A percentile compares a stretch with the other conserved stretches of the same genome.
These are phyloP conservation scores for Arachis hypogaea DNA, from an alignment of 306 rosid species.

Conservation along the genomic window DNA sequence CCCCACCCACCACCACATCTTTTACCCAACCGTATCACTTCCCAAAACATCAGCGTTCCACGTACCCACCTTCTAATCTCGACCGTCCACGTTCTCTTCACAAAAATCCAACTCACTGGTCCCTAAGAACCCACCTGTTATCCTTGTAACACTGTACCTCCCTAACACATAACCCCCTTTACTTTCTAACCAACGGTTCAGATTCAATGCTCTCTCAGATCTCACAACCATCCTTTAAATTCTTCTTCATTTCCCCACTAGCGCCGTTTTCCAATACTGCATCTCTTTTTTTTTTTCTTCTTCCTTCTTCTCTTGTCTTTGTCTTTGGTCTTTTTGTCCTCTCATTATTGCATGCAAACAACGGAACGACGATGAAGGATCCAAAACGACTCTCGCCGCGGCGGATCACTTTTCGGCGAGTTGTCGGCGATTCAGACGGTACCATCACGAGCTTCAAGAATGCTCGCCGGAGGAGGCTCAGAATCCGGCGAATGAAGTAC, in stretches of 20 bases:
- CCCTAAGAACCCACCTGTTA: slow-evolving; percentile 50
- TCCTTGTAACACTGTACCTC: background rate
- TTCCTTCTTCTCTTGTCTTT: background rate
- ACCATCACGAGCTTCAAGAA: slow-evolving; percentile 27
- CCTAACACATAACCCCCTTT: slow-evolving; percentile 18
- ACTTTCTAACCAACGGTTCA: slow-evolving; percentile 38
- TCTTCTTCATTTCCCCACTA: background rate
- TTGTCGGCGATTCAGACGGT: slow-evolving; percentile 3
- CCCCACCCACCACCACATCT: slow-evolving; percentile 46
- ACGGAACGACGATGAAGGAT: slow-evolving; percentile 24
- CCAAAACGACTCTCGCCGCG: slow-evolving; percentile 9
- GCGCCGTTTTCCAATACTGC: background rate
- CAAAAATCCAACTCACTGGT: slow-evolving; percentile 46
- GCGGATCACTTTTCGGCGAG: slow-evolving; percentile 11
- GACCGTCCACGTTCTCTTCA: slow-evolving; percentile 70
- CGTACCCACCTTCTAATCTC: slow-evolving; percentile 45
- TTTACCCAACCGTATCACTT: slow-evolving; percentile 43
- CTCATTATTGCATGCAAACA: slow-evolving; percentile 30
- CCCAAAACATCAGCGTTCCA: slow-evolving; percentile 41
- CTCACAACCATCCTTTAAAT: slow-evolving; percentile 36
- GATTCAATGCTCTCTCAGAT: slow-evolving; percentile 32
- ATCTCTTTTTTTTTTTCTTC: background rate
- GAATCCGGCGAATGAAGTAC: slow-evolving; percentile 51
- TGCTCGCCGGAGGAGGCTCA: slow-evolving; percentile 44
- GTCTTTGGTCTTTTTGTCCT: background rate